A percentile compares a stretch with the other conserved stretches of the same genome.
These are phyloP conservation scores for Leishmania lainsoni DNA, from an alignment of 208 protist species.

Conservation along the genomic window DNA sequence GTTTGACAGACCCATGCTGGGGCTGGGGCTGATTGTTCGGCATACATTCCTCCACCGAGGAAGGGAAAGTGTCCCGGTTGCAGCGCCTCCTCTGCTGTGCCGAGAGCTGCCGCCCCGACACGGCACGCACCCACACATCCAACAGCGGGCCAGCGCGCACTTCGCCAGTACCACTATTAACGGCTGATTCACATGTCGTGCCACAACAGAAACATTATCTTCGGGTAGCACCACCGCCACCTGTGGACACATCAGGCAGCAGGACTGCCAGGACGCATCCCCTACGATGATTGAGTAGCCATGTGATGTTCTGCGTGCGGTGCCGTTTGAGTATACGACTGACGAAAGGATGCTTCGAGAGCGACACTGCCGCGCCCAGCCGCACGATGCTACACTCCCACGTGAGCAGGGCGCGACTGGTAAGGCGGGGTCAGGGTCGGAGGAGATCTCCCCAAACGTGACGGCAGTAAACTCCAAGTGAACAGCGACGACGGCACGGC, in stretches of 20 bases:
- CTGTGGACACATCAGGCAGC: constrained; percentile 22
- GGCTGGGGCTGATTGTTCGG: constrained; percentile 3
- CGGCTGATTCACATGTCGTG: not conserved
- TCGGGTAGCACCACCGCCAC: constrained; percentile 2
- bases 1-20: not conserved
- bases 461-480: not conserved
- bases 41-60: not conserved
- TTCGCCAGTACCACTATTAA: not conserved
- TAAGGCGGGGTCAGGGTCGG: not conserved
- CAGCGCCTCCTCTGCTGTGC: not conserved
- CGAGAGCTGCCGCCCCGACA: not conserved
- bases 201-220: not conserved
- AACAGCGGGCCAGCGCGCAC: constrained; percentile 12
- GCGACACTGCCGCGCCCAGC: not conserved
- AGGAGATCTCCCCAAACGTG: not conserved
- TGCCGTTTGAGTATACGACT: not conserved
- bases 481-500: not conserved
- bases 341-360: not conserved
- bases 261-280: constrained; percentile 8
- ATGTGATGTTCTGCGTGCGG: not conserved
- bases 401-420: constrained; percentile 2
- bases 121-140: constrained; percentile 26
- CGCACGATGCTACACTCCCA: constrained; percentile 13
- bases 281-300: constrained; percentile 21
- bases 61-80: not conserved